Base-by-base conservation (phyloP, 148 eudicot genomes). In the Rhododendron griersonianum region DNA sequence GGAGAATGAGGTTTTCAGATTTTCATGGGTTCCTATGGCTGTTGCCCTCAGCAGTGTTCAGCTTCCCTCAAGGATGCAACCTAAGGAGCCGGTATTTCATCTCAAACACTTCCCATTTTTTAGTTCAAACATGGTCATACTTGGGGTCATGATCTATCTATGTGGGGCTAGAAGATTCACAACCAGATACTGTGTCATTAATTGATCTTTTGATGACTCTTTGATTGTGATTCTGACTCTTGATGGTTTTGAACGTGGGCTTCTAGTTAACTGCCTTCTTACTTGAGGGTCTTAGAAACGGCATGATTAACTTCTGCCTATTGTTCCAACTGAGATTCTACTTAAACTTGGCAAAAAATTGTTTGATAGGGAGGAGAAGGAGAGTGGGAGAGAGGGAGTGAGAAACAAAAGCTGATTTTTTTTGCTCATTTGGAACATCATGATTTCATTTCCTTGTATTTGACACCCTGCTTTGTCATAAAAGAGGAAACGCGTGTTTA, bases 31-130 rank as follows among this genome's bases (percentile, higher is more conserved):
- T 50, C 55, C 81, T 74, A 61, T 19, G 39, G 55, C 84, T 30
- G 84, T 63, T n/a, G 37, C 51, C 41, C 67, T 33, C 35, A 33
- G 35, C 35, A 44, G 82, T 83, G 81, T 75, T 75, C 85, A 83
- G 85, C 77, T 59, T 59, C 63, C 84, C 69, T 84, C 71, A 11
- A 84, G 13, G 21, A 84, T 63, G n/a, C 87, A 74, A 33, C 35
- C 85, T 14, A 67, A 84, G 84, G 82, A 84, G 89, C 83, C 13
- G 92, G 91, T 90, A 79, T 84, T 53, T 69, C 78, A 3, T 25
- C 50, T 77, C 14, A 59, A 41, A 25, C 5, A 61, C 14, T 45
- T 84, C 2, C 25, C 35, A 0, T n/a, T 18, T 41, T 41, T 75
- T 73, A 14, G 67, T 47, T 75, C 23, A 25, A 74, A 41, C 45